Percentiles rank a stretch among this genome's conserved stretches.
Conservation (phyloP, 345 rosid genomes). For the Aegle marmelos region DNA sequence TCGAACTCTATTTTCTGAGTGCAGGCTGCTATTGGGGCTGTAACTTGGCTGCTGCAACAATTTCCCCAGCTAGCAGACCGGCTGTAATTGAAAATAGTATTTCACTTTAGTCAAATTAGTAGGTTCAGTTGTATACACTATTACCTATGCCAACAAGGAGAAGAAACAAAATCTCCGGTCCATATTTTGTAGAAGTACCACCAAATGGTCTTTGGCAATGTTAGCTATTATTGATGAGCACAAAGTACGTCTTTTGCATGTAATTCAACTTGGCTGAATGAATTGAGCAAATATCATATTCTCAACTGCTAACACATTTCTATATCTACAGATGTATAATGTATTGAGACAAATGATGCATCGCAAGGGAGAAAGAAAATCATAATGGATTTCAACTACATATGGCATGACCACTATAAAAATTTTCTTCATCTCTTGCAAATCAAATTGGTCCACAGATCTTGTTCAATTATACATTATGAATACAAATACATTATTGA, state of each 20-base stretch:
- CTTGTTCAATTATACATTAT: not conserved
- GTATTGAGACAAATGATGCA: too few species aligned
- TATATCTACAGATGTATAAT: not conserved
- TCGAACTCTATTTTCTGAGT: not conserved
- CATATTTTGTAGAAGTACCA: not conserved
- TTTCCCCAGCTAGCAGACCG: conserved; percentile 70
- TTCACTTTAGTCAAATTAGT: not conserved
- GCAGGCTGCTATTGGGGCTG: conserved; percentile 68
- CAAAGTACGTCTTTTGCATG: not conserved
- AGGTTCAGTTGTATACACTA: not conserved
- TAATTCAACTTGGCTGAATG: not conserved
- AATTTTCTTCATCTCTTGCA: not conserved
- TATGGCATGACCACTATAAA: not conserved
- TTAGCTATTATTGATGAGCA: not conserved
- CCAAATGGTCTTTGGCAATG: not conserved
- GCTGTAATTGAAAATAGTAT: conserved; percentile 11
- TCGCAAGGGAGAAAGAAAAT: not conserved
- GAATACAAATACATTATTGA: not conserved
- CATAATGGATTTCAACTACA: not conserved
- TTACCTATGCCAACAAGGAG: not conserved
- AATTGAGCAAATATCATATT: not conserved
- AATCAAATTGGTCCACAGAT: not conserved
- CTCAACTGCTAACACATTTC: not conserved
- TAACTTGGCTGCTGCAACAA: conserved; percentile 71
- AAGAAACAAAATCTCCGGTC: not conserved